Evolutionary conservation across 1,284 basidiomycete species (phyloP), one percentile per base, ranked within the genome.

Genomic region (Uromyces viciae-fabae): DNA sequence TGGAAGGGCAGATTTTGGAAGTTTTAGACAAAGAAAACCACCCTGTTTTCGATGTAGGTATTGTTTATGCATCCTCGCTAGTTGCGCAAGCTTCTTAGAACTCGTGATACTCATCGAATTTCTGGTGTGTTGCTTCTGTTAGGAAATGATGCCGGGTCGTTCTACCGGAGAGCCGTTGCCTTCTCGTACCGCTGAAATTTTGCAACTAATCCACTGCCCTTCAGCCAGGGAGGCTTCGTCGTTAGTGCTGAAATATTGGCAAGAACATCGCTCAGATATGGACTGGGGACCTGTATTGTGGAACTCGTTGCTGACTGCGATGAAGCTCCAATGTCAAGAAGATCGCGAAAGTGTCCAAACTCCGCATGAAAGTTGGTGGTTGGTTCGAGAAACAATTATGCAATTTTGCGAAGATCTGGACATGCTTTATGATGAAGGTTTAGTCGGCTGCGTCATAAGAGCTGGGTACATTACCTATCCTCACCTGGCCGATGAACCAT

Each of bases 391-490:
- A 46, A 49, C 58, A 11, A 38, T 81, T 42, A 31, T 81, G 42
- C 78, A 74, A 38, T 66, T 81, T 40, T 81, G 78, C 42, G 78
- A 81, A 66, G 71, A 72, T 43, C 54, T 81, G 22, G 69, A 72
- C 33, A 42, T 62, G 78, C 78, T 58, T 17, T 72, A 62, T 62
- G 69, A 81, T 11, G 78, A 72, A 49, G 71, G 78, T 36, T 36
- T 81, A 36, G 42, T 52, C 14, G 58, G 58, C 5, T 81, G 71
- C 25, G n/a, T 81, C 22, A 36, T 66, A 5, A 25, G 60, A 60
- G 31, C 68, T 25, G 77, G 66, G 40, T 38, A 66, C n/a, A 46
- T 36, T 46, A 75, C 31, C 58, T 62, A 33, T 73, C 69, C 69
- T 36, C 78, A 71, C 31, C 49, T 49, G 40, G 75, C 68, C 43